Base-by-base conservation (phyloP, 257 asterid species). In the Scutellaria galericulata region DNA sequence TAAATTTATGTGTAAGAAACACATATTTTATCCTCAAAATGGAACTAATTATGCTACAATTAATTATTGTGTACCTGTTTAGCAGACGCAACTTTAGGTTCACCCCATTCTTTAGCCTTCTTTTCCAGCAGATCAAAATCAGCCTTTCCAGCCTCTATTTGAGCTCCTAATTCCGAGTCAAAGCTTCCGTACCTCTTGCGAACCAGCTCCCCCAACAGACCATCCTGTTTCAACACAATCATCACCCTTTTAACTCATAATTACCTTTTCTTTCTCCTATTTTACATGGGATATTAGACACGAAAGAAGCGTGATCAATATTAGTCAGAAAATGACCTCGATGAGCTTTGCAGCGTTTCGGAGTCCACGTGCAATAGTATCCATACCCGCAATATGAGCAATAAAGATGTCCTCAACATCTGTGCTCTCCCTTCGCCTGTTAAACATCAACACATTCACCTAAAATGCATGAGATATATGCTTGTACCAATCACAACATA, bases 331-430 rank as follows among this genome's bases (percentile, higher is more conserved):
- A 1, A 57, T 75, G 9, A 89, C 98, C 96, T 92, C 88, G 46
- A 92, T 86, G 67, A 95, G 70, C 86, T 95, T 95, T 44, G 82
- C 98, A 75, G 97, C 99, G 70, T 81, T 95, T 63, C 96, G 86
- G 6, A 92, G 96, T 46, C 99, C 99, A 53, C 98, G 98, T 11
- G 96, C 98, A 9, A 95, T 77, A 35, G 97, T 89, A 78, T 93
- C 97, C 98, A 93, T 93, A 47, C 98, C 97, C 14, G 93, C 98
- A 71, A 95, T 90, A 70, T 95, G 99, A 58, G 94, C 98, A 15
- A 95, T 89, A 61, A 92, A 92, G 24, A 95, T 44, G 76, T 95
- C 99, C 52, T 95, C 98, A 11, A 95, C 97, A 60, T 95, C 99
- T 0, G 99, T 95, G 75, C 99, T 95, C 83, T 95, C 99, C 76